phyloP scores from a whole-genome alignment of 768 basidiomycete species.

The Suillus americanus region DNA sequence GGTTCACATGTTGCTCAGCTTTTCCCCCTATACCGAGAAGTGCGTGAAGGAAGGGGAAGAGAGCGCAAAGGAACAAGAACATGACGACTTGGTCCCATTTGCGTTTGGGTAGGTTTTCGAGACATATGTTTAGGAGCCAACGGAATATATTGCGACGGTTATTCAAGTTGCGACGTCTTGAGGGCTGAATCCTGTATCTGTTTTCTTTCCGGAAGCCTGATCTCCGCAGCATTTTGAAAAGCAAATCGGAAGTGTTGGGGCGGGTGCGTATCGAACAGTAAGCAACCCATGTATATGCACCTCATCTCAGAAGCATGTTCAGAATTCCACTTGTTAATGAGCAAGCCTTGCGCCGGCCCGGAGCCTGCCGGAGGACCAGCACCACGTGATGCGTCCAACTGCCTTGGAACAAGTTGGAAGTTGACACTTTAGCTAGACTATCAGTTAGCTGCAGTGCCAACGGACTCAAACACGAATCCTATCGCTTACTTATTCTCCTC shows the following conservation, averaged over 20 bases:
- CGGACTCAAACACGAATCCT: too few species aligned
- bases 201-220: not conserved
- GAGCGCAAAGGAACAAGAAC: slow-evolving; percentile 23
- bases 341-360: too few species aligned
- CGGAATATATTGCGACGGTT: not conserved
- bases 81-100: slow-evolving; percentile 24
- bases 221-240: not conserved
- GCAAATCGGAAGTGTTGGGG: not conserved
- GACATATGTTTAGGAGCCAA: not conserved
- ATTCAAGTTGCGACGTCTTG: not conserved
- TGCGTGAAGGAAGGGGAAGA: slow-evolving; percentile 26
- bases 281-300: not conserved
- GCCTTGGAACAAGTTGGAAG: too few species aligned
- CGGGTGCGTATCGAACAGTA: not conserved
- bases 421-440: too few species aligned
- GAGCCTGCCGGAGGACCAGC: too few species aligned
- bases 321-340: too few species aligned
- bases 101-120: slow-evolving; percentile 12
- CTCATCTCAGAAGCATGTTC: too few species aligned
- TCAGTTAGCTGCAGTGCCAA: too few species aligned
- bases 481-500: too few species aligned
- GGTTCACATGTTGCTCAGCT: slow-evolving; percentile 2
- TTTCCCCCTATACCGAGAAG: slow-evolving; percentile 21
- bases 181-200: not conserved
- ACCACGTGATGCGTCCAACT: too few species aligned